Evolutionary conservation across 2,329 filamentous ascomycete species (phyloP).

Genomic region (Claviceps citrina): DNA sequence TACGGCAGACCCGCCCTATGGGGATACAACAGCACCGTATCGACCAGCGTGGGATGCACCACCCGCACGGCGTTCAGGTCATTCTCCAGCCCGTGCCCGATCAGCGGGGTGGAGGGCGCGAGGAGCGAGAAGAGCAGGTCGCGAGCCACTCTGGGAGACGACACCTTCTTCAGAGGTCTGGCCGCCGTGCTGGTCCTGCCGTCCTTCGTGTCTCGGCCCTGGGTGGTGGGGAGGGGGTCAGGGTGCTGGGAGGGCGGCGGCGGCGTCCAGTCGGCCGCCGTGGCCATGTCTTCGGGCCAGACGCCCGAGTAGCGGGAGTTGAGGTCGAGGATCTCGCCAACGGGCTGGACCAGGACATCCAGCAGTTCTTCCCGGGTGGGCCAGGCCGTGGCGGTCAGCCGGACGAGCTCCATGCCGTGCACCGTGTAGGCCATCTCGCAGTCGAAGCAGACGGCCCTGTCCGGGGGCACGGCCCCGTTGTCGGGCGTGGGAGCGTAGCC

Average conservation of each 20-base stretch:
- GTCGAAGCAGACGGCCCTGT: slow-evolving; percentile 69
- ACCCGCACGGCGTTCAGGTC: slow-evolving; percentile 77
- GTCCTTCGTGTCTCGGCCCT: slow-evolving; percentile 8
- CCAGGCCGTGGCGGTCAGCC: slow-evolving; percentile 80
- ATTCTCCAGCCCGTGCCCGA: slow-evolving; percentile 91
- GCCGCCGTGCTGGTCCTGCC: slow-evolving; percentile 7
- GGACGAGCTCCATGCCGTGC: slow-evolving; percentile 73
- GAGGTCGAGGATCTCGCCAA: slow-evolving; percentile 73
- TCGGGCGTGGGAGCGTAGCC: slow-evolving; percentile 68
- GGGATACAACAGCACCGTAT: slow-evolving; percentile 73
- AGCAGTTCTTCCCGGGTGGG: slow-evolving; percentile 59
- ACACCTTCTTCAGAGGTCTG: slow-evolving; percentile 51
- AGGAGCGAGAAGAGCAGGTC: slow-evolving; percentile 63
- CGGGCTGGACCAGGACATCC: slow-evolving; percentile 70
- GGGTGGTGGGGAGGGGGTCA: background rate
- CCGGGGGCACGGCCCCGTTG: slow-evolving; percentile 35
- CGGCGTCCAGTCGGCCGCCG: slow-evolving; percentile 42
- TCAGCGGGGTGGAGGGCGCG: slow-evolving; percentile 61
- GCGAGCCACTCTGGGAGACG: slow-evolving; percentile 60
- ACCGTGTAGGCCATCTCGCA: slow-evolving; percentile 98
- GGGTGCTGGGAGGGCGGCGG: slow-evolving; percentile 7
- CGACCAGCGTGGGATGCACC: slow-evolving; percentile 70
- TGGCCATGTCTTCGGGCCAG: slow-evolving; percentile 57
- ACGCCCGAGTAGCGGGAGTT: slow-evolving; percentile 90
- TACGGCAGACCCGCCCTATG: slow-evolving; percentile 62